phyloP scores from a whole-genome alignment of 2,329 filamentous ascomycete species.

The Hymenoscyphus fructigenus region DNA sequence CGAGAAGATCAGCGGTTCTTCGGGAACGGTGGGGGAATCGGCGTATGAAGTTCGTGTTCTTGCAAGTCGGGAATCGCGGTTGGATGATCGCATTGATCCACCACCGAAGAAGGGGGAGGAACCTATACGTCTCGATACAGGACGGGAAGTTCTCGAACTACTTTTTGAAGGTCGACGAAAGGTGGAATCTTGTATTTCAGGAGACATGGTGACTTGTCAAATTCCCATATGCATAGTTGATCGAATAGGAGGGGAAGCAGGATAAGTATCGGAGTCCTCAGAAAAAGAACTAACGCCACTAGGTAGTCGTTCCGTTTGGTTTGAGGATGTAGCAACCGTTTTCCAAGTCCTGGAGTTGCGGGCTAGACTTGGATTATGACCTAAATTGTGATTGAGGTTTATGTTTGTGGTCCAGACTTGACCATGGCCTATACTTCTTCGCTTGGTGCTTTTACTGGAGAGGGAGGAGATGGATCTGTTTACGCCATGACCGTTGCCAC shows the following conservation, averaged over 20 bases:
- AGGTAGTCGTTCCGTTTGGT: constrained; percentile 14
- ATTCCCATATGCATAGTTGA: constrained; percentile 15
- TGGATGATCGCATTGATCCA: constrained; percentile 15
- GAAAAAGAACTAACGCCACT: constrained; percentile 24
- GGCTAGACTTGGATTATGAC: constrained; percentile 8
- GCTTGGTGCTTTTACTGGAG: constrained; percentile 14
- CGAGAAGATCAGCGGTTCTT: constrained; percentile 22
- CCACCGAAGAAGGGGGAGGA: constrained; percentile 34
- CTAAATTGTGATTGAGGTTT: neutral
- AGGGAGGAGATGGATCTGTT: constrained; percentile 23
- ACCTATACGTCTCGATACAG: constrained; percentile 29
- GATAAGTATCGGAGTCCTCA: constrained; percentile 23
- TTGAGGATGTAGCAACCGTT: constrained; percentile 19
- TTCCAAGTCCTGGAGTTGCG: constrained; percentile 31
- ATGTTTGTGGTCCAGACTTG: constrained; percentile 20
- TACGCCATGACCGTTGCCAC: constrained; percentile 29
- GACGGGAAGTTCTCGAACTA: constrained; percentile 20
- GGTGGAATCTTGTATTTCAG: neutral
- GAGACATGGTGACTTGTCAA: constrained; percentile 26
- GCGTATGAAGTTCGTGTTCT: constrained; percentile 24
- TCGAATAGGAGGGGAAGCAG: neutral
- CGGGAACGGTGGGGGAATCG: constrained; percentile 32
- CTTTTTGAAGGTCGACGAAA: neutral
- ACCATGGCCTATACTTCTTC: constrained; percentile 31
- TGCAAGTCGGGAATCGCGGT: constrained; percentile 17